Percentiles rank a stretch among this genome's conserved stretches.
Evolutionary conservation across 129 eudicot species (phyloP).

Genomic region (Smallanthus sonchifolius): DNA sequence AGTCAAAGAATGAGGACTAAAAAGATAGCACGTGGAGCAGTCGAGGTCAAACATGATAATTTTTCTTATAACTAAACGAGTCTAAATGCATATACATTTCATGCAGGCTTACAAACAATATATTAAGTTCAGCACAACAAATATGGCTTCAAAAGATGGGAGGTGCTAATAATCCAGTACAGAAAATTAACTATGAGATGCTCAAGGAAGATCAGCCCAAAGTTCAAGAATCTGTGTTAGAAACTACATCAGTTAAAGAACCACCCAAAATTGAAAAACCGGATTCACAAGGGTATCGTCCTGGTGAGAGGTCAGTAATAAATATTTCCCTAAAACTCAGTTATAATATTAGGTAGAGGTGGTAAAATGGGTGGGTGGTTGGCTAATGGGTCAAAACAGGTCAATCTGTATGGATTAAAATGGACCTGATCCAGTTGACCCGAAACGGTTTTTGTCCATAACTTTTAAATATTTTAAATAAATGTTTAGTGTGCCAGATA

Average conservation of each 20-base stretch:
- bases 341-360: not conserved
- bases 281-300: conserved; percentile 65
- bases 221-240: conserved; percentile 38
- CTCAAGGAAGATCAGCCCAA: conserved; percentile 45
- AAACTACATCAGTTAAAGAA: conserved; percentile 37
- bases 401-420: not conserved
- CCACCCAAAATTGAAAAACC: conserved; percentile 36
- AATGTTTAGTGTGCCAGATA: not conserved
- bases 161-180: conserved; percentile 70
- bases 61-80: not conserved
- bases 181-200: conserved; percentile 42
- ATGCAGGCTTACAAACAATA: conserved; percentile 90
- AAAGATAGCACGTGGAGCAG: not conserved
- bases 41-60: not conserved
- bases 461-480: not conserved
- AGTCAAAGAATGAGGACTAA: not conserved
- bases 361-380: not conserved
- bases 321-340: not conserved
- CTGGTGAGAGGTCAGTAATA: conserved; percentile 80
- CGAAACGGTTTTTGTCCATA: not conserved
- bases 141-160: conserved; percentile 94
- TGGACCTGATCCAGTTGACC: not conserved
- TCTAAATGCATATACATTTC: not conserved
- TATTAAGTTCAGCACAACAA: conserved; percentile 86
- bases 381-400: not conserved